These are phyloP conservation scores for Microsporum audouinii DNA, from an alignment of 2,329 filamentous ascomycete genomes.

Conservation along the genomic window DNA sequence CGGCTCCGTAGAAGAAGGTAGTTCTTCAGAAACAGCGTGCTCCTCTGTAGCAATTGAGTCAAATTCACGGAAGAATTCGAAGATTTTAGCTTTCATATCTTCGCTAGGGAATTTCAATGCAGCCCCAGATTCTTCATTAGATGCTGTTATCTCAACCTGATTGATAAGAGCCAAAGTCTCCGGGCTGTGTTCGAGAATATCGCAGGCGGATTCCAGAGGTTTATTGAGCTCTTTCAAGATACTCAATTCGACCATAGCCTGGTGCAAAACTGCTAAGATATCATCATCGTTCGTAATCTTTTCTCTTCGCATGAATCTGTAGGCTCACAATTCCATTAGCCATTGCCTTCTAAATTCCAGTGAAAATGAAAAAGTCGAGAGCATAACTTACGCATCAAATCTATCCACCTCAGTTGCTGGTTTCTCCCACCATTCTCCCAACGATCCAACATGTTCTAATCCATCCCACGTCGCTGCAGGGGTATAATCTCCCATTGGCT, in stretches of 20 bases:
- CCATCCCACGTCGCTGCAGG: conserved; percentile 42
- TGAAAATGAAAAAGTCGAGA: background rate
- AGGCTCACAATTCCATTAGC: background rate
- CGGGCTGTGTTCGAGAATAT: conserved; percentile 23
- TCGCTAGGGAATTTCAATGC: conserved; percentile 24
- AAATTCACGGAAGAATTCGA: conserved; percentile 26
- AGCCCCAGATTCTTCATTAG: conserved; percentile 6
- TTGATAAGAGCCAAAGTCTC: conserved; percentile 24
- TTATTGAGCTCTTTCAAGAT: conserved; percentile 37
- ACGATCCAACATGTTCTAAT: conserved; percentile 44
- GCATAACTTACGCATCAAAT: conserved; percentile 32
- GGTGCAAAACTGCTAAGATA: conserved; percentile 39
- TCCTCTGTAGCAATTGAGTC: conserved; percentile 11
- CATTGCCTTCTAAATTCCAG: background rate
- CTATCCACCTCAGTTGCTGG: conserved; percentile 28
- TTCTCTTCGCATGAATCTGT: conserved; percentile 28
- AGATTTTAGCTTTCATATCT: conserved; percentile 22
- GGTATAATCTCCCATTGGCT: conserved; percentile 29
- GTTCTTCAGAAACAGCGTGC: conserved; percentile 1
- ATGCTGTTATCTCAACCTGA: conserved; percentile 23
- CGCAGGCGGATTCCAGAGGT: conserved; percentile 25
- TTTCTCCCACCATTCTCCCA: conserved; percentile 31
- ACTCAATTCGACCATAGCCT: conserved; percentile 47
- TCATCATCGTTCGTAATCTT: conserved; percentile 26
- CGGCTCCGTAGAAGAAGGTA: background rate